A percentile compares a stretch with the other conserved stretches of the same genome.
Conservation (phyloP, 108 stramenopile species). For the Nitzschia sp. region DNA sequence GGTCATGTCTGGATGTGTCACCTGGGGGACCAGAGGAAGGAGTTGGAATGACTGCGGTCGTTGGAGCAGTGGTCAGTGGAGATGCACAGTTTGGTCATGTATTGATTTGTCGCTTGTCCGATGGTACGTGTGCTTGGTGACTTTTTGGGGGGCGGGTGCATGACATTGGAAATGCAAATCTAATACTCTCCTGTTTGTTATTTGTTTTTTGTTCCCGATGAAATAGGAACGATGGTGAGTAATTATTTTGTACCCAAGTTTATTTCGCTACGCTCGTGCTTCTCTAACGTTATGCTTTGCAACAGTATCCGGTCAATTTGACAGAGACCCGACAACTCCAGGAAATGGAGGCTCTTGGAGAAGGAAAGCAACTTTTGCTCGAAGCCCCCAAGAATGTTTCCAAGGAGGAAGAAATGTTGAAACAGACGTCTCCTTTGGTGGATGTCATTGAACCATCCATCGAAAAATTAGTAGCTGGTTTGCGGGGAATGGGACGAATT, state of each 20-base stretch:
- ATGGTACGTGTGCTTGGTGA: slow-evolving; percentile 39
- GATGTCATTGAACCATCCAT: slow-evolving; percentile 52
- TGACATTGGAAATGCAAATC: background rate
- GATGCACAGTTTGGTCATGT: slow-evolving; percentile 77
- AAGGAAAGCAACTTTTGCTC: slow-evolving; percentile 29
- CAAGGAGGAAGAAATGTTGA: slow-evolving; percentile 40
- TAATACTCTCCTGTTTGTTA: background rate
- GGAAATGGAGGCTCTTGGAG: slow-evolving; percentile 38
- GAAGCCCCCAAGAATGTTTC: slow-evolving; percentile 10
- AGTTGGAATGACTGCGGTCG: slow-evolving; percentile 17
- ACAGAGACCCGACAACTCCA: slow-evolving; percentile 62
- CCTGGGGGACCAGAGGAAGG: background rate
- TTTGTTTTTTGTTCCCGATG: background rate
- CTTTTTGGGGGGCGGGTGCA: background rate
- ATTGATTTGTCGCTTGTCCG: slow-evolving; percentile 46
- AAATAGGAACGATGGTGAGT: slow-evolving; percentile 32
- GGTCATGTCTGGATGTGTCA: slow-evolving; percentile 54
- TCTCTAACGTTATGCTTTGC: slow-evolving; percentile 2
- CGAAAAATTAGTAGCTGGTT: slow-evolving; percentile 49
- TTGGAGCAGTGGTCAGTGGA: slow-evolving; percentile 59
- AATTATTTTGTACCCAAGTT: no score
- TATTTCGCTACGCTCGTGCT: no score
- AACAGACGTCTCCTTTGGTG: slow-evolving; percentile 48
- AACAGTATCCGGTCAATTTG: slow-evolving; percentile 44
- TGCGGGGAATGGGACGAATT: slow-evolving; percentile 63